These are phyloP conservation scores for Maudiozyma turicensis DNA, from an alignment of 805 yeast species.

Conservation along the genomic window DNA sequence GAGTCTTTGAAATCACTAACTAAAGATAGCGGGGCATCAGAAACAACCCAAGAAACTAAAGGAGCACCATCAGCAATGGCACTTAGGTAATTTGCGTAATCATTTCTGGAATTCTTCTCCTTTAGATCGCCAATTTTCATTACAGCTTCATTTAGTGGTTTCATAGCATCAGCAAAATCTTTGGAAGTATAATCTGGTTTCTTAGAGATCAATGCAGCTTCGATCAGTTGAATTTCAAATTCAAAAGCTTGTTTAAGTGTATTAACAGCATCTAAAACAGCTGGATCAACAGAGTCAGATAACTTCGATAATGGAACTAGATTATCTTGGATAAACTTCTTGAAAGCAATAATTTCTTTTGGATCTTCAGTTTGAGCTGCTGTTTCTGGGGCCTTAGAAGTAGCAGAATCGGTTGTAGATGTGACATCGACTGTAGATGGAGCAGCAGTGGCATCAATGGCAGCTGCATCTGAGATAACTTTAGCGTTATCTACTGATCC, in stretches of 20 bases:
- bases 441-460: background rate
- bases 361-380: slow-evolving; percentile 25
- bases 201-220: slow-evolving; percentile 47
- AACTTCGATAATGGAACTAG: slow-evolving; percentile 49
- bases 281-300: slow-evolving; percentile 37
- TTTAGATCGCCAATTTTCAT: slow-evolving; percentile 51
- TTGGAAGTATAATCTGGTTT: slow-evolving; percentile 56
- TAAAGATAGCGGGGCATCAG: slow-evolving; percentile 62
- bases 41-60: slow-evolving; percentile 83
- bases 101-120: slow-evolving; percentile 64
- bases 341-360: slow-evolving; percentile 43
- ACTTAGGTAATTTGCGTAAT: slow-evolving; percentile 60
- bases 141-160: slow-evolving; percentile 59
- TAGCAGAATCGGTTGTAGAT: background rate
- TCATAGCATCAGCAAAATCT: slow-evolving; percentile 43
- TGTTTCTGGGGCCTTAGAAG: background rate
- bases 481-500: background rate
- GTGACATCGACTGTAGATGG: background rate
- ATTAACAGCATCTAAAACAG: slow-evolving; percentile 36
- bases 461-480: background rate
- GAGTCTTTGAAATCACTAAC: slow-evolving; percentile 82
- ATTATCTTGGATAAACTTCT: slow-evolving; percentile 39
- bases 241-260: slow-evolving; percentile 46
- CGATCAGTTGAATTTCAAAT: slow-evolving; percentile 48
- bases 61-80: slow-evolving; percentile 86